Evolutionary conservation across 306 rosid genomes (phyloP).

Genomic region (Sophora flavescens): DNA sequence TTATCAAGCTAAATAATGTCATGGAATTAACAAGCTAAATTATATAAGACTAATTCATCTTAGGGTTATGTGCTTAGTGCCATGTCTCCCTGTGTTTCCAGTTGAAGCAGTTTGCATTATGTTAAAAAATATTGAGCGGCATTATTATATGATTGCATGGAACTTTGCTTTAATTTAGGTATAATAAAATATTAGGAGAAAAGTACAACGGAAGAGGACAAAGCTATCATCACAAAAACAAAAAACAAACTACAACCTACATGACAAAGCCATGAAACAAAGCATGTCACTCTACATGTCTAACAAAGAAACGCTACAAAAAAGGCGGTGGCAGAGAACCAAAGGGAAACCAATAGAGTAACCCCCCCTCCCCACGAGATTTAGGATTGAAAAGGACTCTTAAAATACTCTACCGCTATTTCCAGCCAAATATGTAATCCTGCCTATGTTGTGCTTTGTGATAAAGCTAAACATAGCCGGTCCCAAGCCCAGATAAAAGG

Average conservation of each 20-base stretch:
- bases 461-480: too few relatives aligned
- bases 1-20: conserved; percentile 4
- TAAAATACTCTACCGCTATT: background rate
- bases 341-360: too few relatives aligned
- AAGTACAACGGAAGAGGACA: background rate
- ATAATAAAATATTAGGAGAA: too few relatives aligned
- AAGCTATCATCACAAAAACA: background rate
- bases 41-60: background rate
- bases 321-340: too few relatives aligned
- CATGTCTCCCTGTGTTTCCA: conserved; percentile 5
- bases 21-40: conserved; percentile 3
- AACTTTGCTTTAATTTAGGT: background rate
- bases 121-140: background rate
- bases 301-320: too few relatives aligned
- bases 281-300: too few relatives aligned
- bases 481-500: too few relatives aligned
- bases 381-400: background rate
- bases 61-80: background rate
- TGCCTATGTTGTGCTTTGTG: too few relatives aligned
- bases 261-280: too few relatives aligned
- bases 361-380: too few relatives aligned
- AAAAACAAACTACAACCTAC: too few relatives aligned
- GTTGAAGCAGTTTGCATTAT: background rate
- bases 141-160: background rate
- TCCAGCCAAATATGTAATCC: background rate